Conservation (phyloP, 441 rosid species). For the Syzygium syzygioides region DNA sequence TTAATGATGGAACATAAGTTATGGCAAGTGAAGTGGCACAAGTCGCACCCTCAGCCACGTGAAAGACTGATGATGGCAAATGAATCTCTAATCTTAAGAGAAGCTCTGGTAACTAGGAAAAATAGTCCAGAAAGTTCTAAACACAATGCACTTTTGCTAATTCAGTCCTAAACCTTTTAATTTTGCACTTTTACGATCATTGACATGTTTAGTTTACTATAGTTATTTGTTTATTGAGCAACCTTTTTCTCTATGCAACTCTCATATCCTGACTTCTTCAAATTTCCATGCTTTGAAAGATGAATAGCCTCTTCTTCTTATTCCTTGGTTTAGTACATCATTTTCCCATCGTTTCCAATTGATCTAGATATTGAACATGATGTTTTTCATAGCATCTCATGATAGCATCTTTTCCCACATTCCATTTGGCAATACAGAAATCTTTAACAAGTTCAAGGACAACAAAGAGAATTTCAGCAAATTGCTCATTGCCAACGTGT, state of each 20-base stretch:
- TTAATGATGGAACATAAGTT: neutral
- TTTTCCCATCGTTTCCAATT: no score
- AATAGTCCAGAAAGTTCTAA: no score
- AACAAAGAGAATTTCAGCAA: neutral
- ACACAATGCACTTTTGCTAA: no score
- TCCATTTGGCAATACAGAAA: neutral
- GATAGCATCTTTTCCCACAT: neutral
- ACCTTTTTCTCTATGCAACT: no score
- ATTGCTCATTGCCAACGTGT: neutral
- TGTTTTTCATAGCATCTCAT: neutral
- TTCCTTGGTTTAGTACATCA: neutral
- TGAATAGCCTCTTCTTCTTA: neutral
- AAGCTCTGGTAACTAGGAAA: neutral
- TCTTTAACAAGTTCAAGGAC: slow-evolving; percentile 6
- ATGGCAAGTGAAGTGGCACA: neutral
- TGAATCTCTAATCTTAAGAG: neutral
- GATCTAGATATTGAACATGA: neutral
- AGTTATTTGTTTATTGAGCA: no score
- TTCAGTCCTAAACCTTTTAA: no score
- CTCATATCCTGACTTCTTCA: no score
- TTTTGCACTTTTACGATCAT: no score
- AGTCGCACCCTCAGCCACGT: neutral
- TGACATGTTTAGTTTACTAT: no score
- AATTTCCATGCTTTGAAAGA: neutral
- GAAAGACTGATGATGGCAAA: neutral